These are phyloP conservation scores for Cyberlindnera petersonii DNA, from an alignment of 805 yeast genomes.

Conservation along the genomic window DNA sequence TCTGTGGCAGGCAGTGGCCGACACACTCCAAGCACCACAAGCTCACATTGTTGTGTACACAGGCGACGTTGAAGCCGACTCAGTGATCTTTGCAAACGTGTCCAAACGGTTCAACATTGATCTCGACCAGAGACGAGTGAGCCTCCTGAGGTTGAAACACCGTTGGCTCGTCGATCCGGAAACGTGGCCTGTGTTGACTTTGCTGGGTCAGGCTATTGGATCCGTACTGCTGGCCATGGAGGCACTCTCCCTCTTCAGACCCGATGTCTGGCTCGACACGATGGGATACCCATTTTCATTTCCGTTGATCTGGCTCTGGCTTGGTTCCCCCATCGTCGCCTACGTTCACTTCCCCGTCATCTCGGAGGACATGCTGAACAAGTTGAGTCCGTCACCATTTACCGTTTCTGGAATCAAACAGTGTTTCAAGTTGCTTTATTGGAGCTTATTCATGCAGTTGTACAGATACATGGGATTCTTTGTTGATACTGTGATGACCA, in stretches of 20 bases:
- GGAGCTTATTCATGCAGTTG: conserved; percentile 60
- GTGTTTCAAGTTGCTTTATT: conserved; percentile 54
- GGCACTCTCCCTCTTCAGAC: conserved; percentile 60
- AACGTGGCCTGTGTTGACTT: conserved; percentile 75
- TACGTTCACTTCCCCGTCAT: conserved; percentile 96
- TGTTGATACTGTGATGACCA: conserved; percentile 64
- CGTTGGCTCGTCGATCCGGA: conserved; percentile 62
- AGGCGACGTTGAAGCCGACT: conserved; percentile 52
- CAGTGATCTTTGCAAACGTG: conserved; percentile 50
- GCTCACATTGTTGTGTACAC: conserved; percentile 71
- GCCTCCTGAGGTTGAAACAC: conserved; percentile 54
- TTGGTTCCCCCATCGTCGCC: conserved; percentile 72
- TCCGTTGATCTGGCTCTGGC: conserved; percentile 52
- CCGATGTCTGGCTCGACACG: conserved; percentile 93
- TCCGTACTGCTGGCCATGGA: conserved; percentile 64
- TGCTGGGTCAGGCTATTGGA: conserved; percentile 86
- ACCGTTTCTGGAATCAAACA: conserved; percentile 23
- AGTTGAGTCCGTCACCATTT: conserved; percentile 37
- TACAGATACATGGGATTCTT: conserved; percentile 67
- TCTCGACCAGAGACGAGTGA: conserved; percentile 49
- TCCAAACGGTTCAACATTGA: conserved; percentile 51
- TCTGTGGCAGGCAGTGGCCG: conserved; percentile 86
- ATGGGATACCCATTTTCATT: conserved; percentile 91
- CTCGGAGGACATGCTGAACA: conserved; percentile 79
- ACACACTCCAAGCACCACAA: conserved; percentile 50